phyloP scores from a whole-genome alignment of 345 rosid species.

The Moricandia arvensis region DNA sequence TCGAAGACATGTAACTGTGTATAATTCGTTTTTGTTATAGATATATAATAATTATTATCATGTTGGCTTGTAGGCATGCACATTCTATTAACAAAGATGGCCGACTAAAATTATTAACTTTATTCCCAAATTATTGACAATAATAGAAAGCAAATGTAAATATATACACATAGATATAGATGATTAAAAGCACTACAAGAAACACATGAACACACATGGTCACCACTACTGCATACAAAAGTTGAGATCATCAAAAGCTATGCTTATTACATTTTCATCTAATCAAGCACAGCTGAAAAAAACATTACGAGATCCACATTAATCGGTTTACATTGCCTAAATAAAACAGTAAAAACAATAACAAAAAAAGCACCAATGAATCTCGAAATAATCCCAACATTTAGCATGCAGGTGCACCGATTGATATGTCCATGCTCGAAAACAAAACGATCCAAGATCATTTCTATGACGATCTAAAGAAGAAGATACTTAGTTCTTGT shows the following conservation, averaged over 20 bases:
- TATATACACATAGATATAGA: not conserved
- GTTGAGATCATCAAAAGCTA: conserved; percentile 26
- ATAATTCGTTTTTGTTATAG: not conserved
- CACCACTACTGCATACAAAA: conserved; percentile 35
- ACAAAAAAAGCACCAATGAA: not conserved
- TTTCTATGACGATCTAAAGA: conserved; percentile 41
- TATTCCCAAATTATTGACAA: conserved; percentile 34
- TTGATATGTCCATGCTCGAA: conserved; percentile 4
- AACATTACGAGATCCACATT: not conserved
- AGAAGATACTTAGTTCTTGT: conserved; percentile 73
- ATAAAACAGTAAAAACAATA: not conserved
- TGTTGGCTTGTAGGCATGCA: conserved; percentile 12
- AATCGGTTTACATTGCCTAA: conserved; percentile 8
- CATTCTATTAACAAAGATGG: conserved; percentile 18
- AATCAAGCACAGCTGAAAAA: not conserved
- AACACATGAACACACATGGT: conserved; percentile 42
- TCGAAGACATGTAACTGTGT: not conserved
- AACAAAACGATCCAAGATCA: conserved; percentile 3
- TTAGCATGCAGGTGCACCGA: conserved; percentile 1
- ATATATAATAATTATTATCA: not conserved
- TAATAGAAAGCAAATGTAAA: conserved; percentile 23
- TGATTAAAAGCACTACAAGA: conserved; percentile 25
- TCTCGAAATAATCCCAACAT: conserved; percentile 9
- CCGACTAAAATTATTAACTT: conserved; percentile 22
- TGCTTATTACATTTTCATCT: too few species aligned